Evolutionary conservation across 1,284 basidiomycete species (phyloP).

Genomic region (Malassezia caprae): DNA sequence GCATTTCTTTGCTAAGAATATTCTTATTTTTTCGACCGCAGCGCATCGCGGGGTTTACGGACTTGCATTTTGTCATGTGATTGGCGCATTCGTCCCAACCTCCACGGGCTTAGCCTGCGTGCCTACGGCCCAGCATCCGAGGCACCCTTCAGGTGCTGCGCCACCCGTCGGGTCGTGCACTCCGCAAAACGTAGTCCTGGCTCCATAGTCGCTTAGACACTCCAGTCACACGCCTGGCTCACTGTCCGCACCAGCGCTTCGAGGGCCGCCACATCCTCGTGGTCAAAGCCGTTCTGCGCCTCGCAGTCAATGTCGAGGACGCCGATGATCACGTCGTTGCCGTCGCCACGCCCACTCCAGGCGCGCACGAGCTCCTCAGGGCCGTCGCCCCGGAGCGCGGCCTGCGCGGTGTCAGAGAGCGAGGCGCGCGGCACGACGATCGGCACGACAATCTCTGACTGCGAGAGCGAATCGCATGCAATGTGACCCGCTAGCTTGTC

Average conservation of each 20-base stretch:
- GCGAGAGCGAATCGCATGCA: conserved; percentile 48
- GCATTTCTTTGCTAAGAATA: conserved; percentile 6
- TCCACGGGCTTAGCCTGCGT: background rate
- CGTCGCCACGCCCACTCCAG: conserved; percentile 36
- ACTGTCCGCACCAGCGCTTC: conserved; percentile 36
- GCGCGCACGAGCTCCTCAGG: conserved; percentile 17
- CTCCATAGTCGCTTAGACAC: background rate
- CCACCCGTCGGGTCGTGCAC: background rate
- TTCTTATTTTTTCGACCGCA: conserved; percentile 3
- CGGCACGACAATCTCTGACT: conserved; percentile 49
- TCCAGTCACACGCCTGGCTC: conserved; percentile 18
- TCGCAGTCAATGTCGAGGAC: conserved; percentile 50
- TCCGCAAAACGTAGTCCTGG: background rate
- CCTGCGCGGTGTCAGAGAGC: conserved; percentile 19
- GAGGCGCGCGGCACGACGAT: conserved; percentile 29
- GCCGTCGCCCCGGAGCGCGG: conserved; percentile 16
- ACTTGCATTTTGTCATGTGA: conserved; percentile 1
- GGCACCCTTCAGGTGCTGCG: too few relatives aligned
- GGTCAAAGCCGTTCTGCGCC: conserved; percentile 41
- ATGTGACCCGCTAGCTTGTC: conserved; percentile 45
- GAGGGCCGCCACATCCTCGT: conserved; percentile 43
- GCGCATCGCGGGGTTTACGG: background rate
- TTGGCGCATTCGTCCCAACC: background rate
- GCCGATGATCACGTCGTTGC: conserved; percentile 43
- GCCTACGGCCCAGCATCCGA: too few relatives aligned